Conservation (phyloP, 768 basidiomycete species). For the Lactarius hatsudake region DNA sequence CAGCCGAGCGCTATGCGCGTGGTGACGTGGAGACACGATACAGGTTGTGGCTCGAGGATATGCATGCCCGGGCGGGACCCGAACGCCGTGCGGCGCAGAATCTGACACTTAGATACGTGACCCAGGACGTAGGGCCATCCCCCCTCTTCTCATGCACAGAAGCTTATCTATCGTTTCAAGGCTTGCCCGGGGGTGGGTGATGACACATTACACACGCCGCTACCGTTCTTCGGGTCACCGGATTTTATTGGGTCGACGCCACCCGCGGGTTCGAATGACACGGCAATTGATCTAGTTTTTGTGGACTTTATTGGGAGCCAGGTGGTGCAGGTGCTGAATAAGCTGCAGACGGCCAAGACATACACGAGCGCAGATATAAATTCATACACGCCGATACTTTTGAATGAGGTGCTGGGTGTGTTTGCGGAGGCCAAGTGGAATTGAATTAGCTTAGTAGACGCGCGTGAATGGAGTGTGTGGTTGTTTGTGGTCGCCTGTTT, state of each 20-base stretch:
- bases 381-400: slow-evolving; percentile 51
- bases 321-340: slow-evolving; percentile 55
- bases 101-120: slow-evolving; percentile 74
- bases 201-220: slow-evolving; percentile 61
- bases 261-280: slow-evolving; percentile 48
- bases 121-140: slow-evolving; percentile 50
- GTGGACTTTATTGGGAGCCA: slow-evolving; percentile 61
- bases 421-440: slow-evolving; percentile 49
- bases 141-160: not conserved
- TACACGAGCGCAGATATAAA: slow-evolving; percentile 53
- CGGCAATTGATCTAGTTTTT: slow-evolving; percentile 72
- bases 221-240: slow-evolving; percentile 54
- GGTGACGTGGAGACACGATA: slow-evolving; percentile 54
- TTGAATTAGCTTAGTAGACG: slow-evolving; percentile 11
- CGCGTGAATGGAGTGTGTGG: not conserved
- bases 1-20: slow-evolving; percentile 40
- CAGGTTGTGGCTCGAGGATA: slow-evolving; percentile 55
- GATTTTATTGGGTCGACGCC: slow-evolving; percentile 57
- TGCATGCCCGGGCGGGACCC: slow-evolving; percentile 42
- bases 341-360: slow-evolving; percentile 45
- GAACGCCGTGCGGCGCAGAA: slow-evolving; percentile 45
- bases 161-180: slow-evolving; percentile 32
- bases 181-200: slow-evolving; percentile 74
- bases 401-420: slow-evolving; percentile 52
- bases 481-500: not conserved